phyloP scores from a whole-genome alignment of 805 yeast species.

The Wickerhamiella brachini region DNA sequence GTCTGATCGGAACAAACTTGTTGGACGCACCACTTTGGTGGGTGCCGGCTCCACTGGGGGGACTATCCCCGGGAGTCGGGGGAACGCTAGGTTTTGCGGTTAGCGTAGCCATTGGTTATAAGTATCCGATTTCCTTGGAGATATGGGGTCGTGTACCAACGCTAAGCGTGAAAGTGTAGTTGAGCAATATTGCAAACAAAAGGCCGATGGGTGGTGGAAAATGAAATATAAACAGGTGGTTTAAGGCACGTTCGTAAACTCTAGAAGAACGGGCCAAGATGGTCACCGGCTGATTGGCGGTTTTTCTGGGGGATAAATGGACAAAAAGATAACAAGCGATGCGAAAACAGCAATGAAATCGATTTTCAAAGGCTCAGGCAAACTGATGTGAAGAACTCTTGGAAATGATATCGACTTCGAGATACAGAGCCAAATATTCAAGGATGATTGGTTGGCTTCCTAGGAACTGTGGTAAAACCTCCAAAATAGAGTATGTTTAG shows the following conservation, averaged over 20 bases:
- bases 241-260: neutral
- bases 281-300: neutral
- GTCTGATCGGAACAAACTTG: slow-evolving; percentile 22
- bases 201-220: neutral
- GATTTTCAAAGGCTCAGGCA: neutral
- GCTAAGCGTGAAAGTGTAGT: neutral
- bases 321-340: neutral
- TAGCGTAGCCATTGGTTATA: neutral
- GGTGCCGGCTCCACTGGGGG: neutral
- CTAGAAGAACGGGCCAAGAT: neutral
- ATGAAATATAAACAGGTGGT: neutral
- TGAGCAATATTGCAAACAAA: neutral
- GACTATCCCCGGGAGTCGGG: neutral
- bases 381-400: neutral
- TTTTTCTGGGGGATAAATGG: neutral
- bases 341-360: neutral
- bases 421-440: neutral
- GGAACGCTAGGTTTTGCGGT: neutral
- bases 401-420: neutral
- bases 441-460: neutral
- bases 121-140: neutral
- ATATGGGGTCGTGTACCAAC: neutral
- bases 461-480: neutral
- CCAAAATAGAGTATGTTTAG: neutral
- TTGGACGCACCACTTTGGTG: slow-evolving; percentile 6